phyloP scores from a whole-genome alignment of 1,139 yeast species.

The Maudiozyma humilis region DNA sequence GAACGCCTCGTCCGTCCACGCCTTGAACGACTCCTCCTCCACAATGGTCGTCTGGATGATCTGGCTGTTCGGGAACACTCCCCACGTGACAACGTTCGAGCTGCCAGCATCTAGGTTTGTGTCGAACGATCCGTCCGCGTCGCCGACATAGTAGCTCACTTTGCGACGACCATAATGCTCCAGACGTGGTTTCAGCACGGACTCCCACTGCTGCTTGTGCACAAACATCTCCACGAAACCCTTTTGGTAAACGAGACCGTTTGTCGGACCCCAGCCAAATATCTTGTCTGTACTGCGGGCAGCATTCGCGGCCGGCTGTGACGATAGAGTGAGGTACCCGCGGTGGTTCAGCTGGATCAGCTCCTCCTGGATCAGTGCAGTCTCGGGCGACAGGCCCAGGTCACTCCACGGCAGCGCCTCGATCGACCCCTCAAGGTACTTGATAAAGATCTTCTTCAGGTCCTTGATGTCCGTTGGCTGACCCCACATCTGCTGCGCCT shows the following conservation, averaged over 20 bases:
- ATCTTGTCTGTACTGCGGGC: constrained; percentile 70
- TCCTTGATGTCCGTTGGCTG: constrained; percentile 59
- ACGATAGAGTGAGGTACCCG: constrained; percentile 81
- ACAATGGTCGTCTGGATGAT: constrained; percentile 82
- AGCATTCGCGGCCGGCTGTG: constrained; percentile 90
- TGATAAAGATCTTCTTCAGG: constrained; percentile 57
- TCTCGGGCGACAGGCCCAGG: constrained; percentile 75
- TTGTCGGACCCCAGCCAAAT: constrained; percentile 93
- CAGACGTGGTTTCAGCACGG: constrained; percentile 45
- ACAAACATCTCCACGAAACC: constrained; percentile 88
- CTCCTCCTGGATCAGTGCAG: constrained; percentile 87
- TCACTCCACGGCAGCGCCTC: constrained; percentile 90
- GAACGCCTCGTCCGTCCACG: constrained; percentile 94
- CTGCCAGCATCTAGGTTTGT: constrained; percentile 49
- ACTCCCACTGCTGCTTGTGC: constrained; percentile 60
- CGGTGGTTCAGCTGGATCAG: constrained; percentile 65
- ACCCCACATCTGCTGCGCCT: constrained; percentile 78
- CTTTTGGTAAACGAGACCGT: constrained; percentile 86
- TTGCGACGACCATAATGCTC: constrained; percentile 35
- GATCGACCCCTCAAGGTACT: constrained; percentile 67
- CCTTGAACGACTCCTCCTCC: constrained; percentile 78
- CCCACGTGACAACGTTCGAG: constrained; percentile 89
- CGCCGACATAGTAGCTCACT: constrained; percentile 58
- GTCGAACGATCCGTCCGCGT: constrained; percentile 46
- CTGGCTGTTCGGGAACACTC: constrained; percentile 83